Conservation (phyloP, 1,284 basidiomycete genomes). For the Papiliotrema nemorosa region DNA sequence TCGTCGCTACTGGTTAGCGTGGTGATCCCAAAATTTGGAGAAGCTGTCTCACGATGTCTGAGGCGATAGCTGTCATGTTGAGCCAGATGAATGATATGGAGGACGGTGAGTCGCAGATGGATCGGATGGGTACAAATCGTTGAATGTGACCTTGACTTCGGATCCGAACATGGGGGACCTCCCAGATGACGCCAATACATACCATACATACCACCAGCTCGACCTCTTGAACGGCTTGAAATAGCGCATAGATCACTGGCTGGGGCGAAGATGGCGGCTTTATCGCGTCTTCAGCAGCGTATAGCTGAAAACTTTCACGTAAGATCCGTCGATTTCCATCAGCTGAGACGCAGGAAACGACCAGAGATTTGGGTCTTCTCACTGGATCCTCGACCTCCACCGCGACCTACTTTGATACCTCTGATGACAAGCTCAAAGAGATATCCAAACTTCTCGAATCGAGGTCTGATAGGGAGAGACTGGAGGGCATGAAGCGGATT, state of each 20-base stretch:
- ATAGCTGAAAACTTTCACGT: conserved; percentile 50
- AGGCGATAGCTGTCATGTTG: conserved; percentile 28
- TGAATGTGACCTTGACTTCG: neutral
- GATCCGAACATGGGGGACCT: too few species aligned
- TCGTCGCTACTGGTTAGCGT: conserved; percentile 50
- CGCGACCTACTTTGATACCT: conserved; percentile 47
- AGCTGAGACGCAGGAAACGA: conserved; percentile 35
- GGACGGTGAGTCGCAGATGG: neutral
- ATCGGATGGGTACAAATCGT: neutral
- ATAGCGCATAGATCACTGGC: neutral
- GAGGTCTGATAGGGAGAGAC: conserved; percentile 76
- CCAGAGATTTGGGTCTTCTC: conserved; percentile 46
- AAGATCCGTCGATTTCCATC: neutral
- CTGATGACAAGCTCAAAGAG: conserved; percentile 52
- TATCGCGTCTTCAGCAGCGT: conserved; percentile 48
- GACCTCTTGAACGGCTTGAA: neutral
- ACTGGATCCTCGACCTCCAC: conserved; percentile 29
- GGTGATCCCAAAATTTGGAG: neutral
- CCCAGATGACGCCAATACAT: too few species aligned
- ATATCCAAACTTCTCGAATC: conserved; percentile 81
- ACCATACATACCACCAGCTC: neutral
- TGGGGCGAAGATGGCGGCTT: conserved; percentile 32
- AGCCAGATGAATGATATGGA: neutral
- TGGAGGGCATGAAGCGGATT: conserved; percentile 89
- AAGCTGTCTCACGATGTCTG: conserved; percentile 30